Evolutionary conservation across 2,329 filamentous ascomycete species (phyloP), one percentile per base, ranked within the genome.

Genomic region (Trichothecium sympodiale): DNA sequence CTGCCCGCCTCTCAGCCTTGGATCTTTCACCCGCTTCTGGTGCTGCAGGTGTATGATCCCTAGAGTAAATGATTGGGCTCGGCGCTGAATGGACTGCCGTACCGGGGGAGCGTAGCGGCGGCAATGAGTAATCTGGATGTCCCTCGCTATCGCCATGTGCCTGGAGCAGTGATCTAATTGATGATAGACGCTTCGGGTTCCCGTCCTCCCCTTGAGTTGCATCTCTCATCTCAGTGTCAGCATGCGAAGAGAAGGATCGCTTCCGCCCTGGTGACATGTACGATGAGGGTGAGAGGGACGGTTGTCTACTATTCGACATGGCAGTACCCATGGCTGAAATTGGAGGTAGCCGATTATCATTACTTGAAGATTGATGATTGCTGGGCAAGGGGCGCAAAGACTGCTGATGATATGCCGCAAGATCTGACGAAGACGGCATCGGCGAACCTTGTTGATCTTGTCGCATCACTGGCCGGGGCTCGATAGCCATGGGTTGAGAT

Each of bases 81-180:
- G 57, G 55, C 3, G 60, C 57, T 6, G 60, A 61, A n/a, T 54
- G 51, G 20, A 60, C 45, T 3, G 58, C 59, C 30, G 54, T 59
- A 2, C 55, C 58, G 1, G 67, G 62, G 8, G 67, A 67, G 37
- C 60, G 59, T 26, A 67, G 47, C 3, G 60, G 59, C 2, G 60
- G 61, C 13, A 64, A 47, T 4, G 56, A 52, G 38, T 63, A 65
- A n/a, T 62, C 55, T 7, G 51, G 44, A 34, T 48, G 48, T 32
- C 56, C 53, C 32, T 62, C 49, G 39, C 59, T 37, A 23, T 46
- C 47, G 3, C 46, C 46, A n/a, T 45, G 43, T n/a, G 43, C 44
- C 7, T 43, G 47, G 10, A 88, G 60, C 31, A 87, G 80, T 5
- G 81, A 83, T 44, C 79, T 83, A 41, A 87, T 87, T 3, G 80